Evolutionary conservation across 2,329 filamentous ascomycete genomes (phyloP).

Genomic region (Hypoxylon sp.): DNA sequence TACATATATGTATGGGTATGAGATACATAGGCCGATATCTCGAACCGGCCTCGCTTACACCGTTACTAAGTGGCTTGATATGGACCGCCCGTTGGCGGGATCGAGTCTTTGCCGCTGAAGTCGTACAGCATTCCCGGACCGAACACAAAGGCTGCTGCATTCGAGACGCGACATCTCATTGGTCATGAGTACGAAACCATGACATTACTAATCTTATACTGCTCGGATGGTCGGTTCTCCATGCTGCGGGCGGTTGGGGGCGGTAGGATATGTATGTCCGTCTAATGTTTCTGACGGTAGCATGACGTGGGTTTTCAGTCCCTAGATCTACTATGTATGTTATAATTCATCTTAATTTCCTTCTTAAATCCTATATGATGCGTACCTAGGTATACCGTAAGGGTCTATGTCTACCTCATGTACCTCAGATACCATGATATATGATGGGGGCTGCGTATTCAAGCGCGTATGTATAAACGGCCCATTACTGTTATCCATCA

Average conservation of each 20-base stretch:
- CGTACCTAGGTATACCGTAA: not conserved
- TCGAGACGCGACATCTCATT: conserved; percentile 16
- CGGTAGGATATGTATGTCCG: not conserved
- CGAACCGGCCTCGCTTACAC: conserved; percentile 5
- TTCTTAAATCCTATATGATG: not conserved
- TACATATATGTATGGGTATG: no score
- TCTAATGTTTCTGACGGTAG: conserved; percentile 22
- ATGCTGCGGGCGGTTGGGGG: not conserved
- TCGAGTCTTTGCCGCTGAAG: conserved; percentile 7
- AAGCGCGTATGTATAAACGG: not conserved
- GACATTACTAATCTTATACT: conserved; percentile 27
- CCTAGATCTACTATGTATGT: no score
- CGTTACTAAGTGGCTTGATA: conserved; percentile 1
- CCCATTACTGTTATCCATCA: conserved; percentile 1
- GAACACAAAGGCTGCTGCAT: conserved; percentile 22
- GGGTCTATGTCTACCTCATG: conserved; percentile 11
- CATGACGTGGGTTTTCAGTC: conserved; percentile 25
- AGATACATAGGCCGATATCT: not conserved
- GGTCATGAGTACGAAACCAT: conserved; percentile 14
- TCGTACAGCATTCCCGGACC: conserved; percentile 23
- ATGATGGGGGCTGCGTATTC: conserved; percentile 7
- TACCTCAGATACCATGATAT: not conserved
- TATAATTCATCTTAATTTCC: conserved; percentile 1
- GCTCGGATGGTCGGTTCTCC: conserved; percentile 15
- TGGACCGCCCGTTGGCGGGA: not conserved